Base-by-base conservation (phyloP, 345 rosid species). In the Capsella bursapastoris region DNA sequence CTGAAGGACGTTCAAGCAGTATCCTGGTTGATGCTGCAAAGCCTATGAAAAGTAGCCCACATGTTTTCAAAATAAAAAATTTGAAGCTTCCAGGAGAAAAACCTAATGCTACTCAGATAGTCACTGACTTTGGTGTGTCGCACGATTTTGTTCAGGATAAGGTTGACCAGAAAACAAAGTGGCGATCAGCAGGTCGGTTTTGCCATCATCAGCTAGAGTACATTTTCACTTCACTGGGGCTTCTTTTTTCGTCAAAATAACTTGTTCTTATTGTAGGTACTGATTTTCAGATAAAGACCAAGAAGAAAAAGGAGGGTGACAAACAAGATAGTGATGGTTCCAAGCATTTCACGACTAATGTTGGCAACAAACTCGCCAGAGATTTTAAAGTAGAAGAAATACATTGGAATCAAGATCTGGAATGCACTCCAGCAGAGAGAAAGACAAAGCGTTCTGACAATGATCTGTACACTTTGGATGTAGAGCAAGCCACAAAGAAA, bases 221-320 rank as follows among this genome's bases (percentile, higher is more conserved):
- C 44, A 45, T 64, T 77, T 66, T 10, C 43, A 43, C 59, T 16
- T 41, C 40, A 50, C 34, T 7, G 43, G 25, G 44, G 28, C 15
- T 32, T 34, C 8, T 13, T 8, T 62, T 65, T 22, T 29, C 2
- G 6, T 65, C 28, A 38, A 56, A 13, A 29, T 18, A 56, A 56
- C 58, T 71, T 71, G 53, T 58, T 63, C 6, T 37, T 65, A 66
- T 64, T 75, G 47, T 68, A 83, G 88, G 84, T 71, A 80, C 65
- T 59, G 72, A 64, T 44, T 70, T 66, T 70, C 81, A 71, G 78
- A 41, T 72, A 70, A 84, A 81, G 66, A 59, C 58, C 71, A 85
- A 72, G 75, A 84, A 51, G 71, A 83, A 83, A 86, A 81, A 84
- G 67, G 78, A 75, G 67, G 49, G 78, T 80, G 82, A 78, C 69